Evolutionary conservation across 139 green algal genomes (phyloP).

Genomic region (Coelastrella sp.): DNA sequence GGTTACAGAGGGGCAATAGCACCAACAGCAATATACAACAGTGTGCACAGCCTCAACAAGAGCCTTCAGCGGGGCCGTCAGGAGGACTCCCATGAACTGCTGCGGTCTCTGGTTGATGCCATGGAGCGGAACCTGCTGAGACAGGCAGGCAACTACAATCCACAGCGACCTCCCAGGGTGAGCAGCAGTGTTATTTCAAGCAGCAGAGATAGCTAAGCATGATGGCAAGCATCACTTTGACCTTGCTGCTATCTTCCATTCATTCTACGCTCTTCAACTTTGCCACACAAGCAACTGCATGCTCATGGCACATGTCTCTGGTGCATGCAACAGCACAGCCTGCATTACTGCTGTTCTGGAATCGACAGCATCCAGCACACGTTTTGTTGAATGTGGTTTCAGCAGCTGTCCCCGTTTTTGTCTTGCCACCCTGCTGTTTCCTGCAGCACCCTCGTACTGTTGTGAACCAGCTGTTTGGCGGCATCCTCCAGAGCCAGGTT

Average conservation of each 20-base stretch:
- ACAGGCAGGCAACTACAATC: slow-evolving; percentile 38
- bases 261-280: no score
- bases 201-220: no score
- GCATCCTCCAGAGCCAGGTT: slow-evolving; percentile 84
- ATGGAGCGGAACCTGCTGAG: slow-evolving; percentile 57
- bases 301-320: no score
- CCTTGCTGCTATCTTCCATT: no score
- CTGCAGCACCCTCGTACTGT: slow-evolving; percentile 55
- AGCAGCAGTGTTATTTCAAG: no score
- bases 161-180: slow-evolving; percentile 49
- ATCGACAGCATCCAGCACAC: no score
- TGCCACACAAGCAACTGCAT: not conserved
- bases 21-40: slow-evolving; percentile 6
- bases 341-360: no score
- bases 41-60: slow-evolving; percentile 8
- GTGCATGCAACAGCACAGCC: no score
- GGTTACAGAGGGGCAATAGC: not conserved
- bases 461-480: slow-evolving; percentile 67
- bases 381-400: no score
- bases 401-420: not conserved
- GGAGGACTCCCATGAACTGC: slow-evolving; percentile 89
- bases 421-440: not conserved
- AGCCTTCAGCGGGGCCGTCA: slow-evolving; percentile 57
- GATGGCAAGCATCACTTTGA: no score
- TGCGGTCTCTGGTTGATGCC: slow-evolving; percentile 83